Base-by-base conservation (phyloP, 177 flowering plant genomes). In the Vitis hybrid region DNA sequence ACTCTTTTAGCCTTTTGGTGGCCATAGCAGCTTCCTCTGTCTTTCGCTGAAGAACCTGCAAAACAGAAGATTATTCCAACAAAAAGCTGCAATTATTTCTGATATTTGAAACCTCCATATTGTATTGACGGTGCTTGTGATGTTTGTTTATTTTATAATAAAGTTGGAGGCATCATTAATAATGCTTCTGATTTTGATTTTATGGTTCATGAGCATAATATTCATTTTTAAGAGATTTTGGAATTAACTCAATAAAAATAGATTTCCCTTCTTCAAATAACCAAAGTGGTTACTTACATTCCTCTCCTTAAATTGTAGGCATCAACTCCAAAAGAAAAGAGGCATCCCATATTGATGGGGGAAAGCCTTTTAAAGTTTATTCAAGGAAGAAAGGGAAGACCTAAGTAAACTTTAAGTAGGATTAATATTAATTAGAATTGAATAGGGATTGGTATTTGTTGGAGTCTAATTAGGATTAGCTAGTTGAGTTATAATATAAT, bases 1-100 rank as follows among this genome's bases (percentile, higher is more conserved):
- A 79, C 73, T 95, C 98, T 74, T 93, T 95, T 64, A 96, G 79
- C 81, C 99, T 86, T 83, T 93, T 96, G 77, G 98, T 96, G 74
- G 98, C 98, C 93, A 92, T 86, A 73, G 99, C 98, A 81, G 99
- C 99, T 74, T 96, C 98, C 81, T 93, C 99, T 30, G 99, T 93
- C 80, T 96, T 96, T 75, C 98, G 90, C 57, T 96, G 99, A 67
- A 96, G 97, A 75, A 96, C 98, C 97, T 92, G 81, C 66, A 74
- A 62, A n/a, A 51, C 72, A 72, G 56, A 66, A 73, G 10, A 19
- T 14, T 64, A 40, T 54, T 58, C 35, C 35, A 24, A 52, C 50
- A 32, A 60, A 65, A 56, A 61, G 30, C 70, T 52, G 46, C 54
- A 24, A 18, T 60, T 24, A 66, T 56, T n/a, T 30, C 32, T 17